phyloP scores from a whole-genome alignment of 345 rosid species.

The Eucalyptus cloeziana region DNA sequence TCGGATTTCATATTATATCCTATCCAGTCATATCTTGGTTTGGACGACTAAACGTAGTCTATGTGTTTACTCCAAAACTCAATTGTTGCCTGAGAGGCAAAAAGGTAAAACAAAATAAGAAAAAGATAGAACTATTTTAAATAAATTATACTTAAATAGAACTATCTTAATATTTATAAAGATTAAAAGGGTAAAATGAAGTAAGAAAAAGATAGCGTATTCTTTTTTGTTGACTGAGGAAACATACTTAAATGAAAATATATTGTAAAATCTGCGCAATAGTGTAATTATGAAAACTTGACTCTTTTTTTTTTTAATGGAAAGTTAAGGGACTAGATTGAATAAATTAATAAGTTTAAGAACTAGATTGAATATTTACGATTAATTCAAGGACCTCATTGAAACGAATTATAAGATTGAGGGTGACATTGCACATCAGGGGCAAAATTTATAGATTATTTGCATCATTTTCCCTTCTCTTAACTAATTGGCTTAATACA shows the following conservation, averaged over 20 bases:
- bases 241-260: not conserved
- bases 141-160: not conserved
- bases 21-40: fast-evolving
- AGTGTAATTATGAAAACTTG: not conserved
- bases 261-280: not conserved
- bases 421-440: not conserved
- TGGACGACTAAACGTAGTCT: too few relatives aligned
- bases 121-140: not conserved
- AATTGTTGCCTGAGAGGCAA: not conserved
- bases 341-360: not conserved
- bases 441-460: not conserved
- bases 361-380: not conserved
- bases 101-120: not conserved
- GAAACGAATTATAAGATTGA: not conserved
- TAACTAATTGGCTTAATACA: not conserved
- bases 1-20: fast-evolving
- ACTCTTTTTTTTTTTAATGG: not conserved
- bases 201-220: not conserved
- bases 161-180: not conserved
- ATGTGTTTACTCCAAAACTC: not conserved
- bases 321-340: not conserved
- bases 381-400: not conserved
- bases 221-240: not conserved
- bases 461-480: not conserved
- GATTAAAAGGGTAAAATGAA: not conserved